A percentile compares a stretch with the other conserved stretches of the same genome.
phyloP scores from a whole-genome alignment of 2,329 filamentous ascomycete genomes.

The Trichoderma guizhouense region DNA sequence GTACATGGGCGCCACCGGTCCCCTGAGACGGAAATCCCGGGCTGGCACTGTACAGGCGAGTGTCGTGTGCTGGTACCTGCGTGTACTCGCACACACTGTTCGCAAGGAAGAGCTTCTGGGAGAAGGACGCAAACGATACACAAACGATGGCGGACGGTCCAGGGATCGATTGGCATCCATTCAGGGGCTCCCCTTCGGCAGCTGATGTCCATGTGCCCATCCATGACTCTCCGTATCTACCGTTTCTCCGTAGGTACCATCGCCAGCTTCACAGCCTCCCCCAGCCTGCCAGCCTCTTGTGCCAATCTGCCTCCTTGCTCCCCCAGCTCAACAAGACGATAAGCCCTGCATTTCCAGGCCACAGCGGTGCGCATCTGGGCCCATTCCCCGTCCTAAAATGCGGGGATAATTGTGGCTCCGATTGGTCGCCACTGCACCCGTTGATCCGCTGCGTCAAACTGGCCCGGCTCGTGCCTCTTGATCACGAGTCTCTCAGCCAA shows the following conservation, averaged over 20 bases:
- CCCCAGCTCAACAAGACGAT: conserved; percentile 15
- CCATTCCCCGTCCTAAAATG: conserved; percentile 17
- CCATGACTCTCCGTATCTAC: neutral
- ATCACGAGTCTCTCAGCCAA: conserved; percentile 15
- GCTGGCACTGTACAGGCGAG: conserved; percentile 11
- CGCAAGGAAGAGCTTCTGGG: neutral
- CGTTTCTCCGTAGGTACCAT: neutral
- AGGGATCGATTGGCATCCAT: conserved; percentile 1
- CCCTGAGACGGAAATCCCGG: conserved; percentile 5
- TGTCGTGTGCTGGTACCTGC: conserved; percentile 4
- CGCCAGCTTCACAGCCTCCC: neutral
- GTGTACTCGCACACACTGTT: neutral
- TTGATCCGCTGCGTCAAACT: conserved; percentile 16
- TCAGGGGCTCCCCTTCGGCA: neutral
- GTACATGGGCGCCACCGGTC: neutral
- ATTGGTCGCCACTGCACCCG: conserved; percentile 13
- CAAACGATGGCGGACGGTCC: conserved; percentile 1
- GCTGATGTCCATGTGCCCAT: neutral
- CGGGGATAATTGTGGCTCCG: conserved; percentile 15
- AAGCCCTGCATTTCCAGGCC: conserved; percentile 16
- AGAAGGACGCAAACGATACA: conserved; percentile 10
- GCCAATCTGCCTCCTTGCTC: conserved; percentile 2
- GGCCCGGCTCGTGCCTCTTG: conserved; percentile 18
- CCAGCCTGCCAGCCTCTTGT: neutral
- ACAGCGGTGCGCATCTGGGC: conserved; percentile 5